These are phyloP conservation scores for Sanghuangporus baumii DNA, from an alignment of 1,284 basidiomycete species.

Conservation along the genomic window DNA sequence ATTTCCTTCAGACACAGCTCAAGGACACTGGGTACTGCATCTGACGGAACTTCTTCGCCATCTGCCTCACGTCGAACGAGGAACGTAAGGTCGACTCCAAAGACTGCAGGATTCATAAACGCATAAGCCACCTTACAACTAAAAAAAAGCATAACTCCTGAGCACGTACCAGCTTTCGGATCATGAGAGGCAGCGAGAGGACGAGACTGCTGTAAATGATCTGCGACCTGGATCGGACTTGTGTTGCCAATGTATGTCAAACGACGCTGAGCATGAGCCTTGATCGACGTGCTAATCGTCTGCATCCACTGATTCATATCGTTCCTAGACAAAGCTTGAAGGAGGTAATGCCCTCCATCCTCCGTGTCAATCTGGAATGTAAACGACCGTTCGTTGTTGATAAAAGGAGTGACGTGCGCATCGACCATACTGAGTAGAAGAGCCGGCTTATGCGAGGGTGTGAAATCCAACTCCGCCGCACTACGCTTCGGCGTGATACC, in stretches of 20 bases:
- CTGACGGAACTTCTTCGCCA: constrained; percentile 42
- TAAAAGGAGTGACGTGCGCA: constrained; percentile 59
- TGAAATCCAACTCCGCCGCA: constrained; percentile 68
- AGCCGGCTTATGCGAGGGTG: constrained; percentile 61
- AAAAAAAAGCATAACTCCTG: neutral
- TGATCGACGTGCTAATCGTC: constrained; percentile 62
- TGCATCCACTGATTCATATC: constrained; percentile 75
- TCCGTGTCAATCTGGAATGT: constrained; percentile 78
- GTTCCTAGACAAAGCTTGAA: constrained; percentile 62
- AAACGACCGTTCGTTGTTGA: constrained; percentile 75
- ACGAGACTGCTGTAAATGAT: constrained; percentile 50
- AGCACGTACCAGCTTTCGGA: constrained; percentile 53
- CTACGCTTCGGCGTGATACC: constrained; percentile 48
- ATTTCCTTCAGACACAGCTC: constrained; percentile 62
- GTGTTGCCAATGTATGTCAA: constrained; percentile 73
- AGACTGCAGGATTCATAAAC: constrained; percentile 43
- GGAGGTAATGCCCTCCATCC: constrained; percentile 75
- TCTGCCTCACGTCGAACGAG: constrained; percentile 60
- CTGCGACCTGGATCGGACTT: constrained; percentile 61
- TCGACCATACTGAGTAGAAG: constrained; percentile 69
- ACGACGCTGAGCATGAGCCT: constrained; percentile 68
- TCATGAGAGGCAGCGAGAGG: constrained; percentile 39
- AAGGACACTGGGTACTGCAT: constrained; percentile 59
- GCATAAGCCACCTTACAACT: neutral
- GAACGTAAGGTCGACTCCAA: constrained; percentile 67